phyloP scores from a whole-genome alignment of 306 rosid genomes.

The Prinsepia uniflora region DNA sequence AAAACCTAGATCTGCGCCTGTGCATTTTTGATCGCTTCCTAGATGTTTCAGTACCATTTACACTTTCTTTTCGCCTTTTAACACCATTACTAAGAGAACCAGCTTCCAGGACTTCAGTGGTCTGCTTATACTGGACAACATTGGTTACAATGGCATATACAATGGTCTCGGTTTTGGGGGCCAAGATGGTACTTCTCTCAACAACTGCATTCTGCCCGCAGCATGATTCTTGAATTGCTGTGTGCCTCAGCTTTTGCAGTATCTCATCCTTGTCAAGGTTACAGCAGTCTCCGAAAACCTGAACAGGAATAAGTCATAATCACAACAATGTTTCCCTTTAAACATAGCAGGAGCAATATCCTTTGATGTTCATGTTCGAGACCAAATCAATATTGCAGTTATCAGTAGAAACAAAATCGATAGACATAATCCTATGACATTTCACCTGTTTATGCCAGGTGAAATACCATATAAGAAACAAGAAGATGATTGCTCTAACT shows the following conservation, averaged over 20 bases:
- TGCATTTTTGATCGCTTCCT: slow-evolving; percentile 71
- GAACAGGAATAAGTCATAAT: slow-evolving; percentile 14
- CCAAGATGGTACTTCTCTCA: slow-evolving; percentile 47
- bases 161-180: slow-evolving; percentile 57
- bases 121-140: slow-evolving; percentile 46
- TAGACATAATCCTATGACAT: neutral
- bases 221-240: slow-evolving; percentile 54
- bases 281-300: slow-evolving; percentile 64
- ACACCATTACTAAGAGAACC: slow-evolving; percentile 51
- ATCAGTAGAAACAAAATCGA: neutral
- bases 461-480: slow-evolving; percentile 7
- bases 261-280: slow-evolving; percentile 54
- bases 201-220: slow-evolving; percentile 70
- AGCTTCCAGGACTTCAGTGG: slow-evolving; percentile 30
- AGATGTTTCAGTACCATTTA: slow-evolving; percentile 49
- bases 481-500: slow-evolving; percentile 8
- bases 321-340: neutral
- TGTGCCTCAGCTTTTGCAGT: slow-evolving; percentile 70
- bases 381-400: neutral
- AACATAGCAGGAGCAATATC: neutral
- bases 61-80: slow-evolving; percentile 39
- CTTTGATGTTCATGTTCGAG: neutral
- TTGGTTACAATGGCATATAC: slow-evolving; percentile 75
- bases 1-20: slow-evolving; percentile 47
- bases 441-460: neutral